A percentile compares a stretch with the other conserved stretches of the same genome.
phyloP scores from a whole-genome alignment of 1,284 basidiomycete genomes.

The Ganoderma lingzhi region DNA sequence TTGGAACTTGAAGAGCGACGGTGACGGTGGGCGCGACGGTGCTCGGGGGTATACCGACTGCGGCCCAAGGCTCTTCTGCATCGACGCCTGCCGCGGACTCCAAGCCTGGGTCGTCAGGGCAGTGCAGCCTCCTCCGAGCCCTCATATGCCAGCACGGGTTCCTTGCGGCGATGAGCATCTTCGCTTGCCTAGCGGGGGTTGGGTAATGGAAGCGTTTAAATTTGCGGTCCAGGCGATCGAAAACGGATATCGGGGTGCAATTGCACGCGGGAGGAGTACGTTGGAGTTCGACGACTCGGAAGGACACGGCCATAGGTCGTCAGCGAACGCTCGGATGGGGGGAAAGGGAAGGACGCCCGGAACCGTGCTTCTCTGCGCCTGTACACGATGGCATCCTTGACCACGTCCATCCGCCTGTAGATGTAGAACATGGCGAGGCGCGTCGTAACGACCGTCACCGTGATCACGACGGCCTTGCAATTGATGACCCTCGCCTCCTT shows the following conservation, averaged over 20 bases:
- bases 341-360: not conserved
- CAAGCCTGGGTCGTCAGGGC: not conserved
- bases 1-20: not conserved
- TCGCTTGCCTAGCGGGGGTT: conserved; percentile 5
- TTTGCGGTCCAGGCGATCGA: not conserved
- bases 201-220: too few species aligned
- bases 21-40: not conserved
- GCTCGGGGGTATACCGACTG: not conserved
- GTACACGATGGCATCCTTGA: conserved; percentile 78
- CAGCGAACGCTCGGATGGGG: not conserved
- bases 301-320: conserved; percentile 29
- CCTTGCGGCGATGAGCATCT: conserved; percentile 8
- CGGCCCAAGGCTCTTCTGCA: not conserved
- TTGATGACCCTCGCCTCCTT: conserved; percentile 51
- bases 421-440: conserved; percentile 86
- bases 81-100: not conserved
- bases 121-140: not conserved
- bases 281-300: too few species aligned
- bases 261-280: not conserved
- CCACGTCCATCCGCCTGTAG: conserved; percentile 74
- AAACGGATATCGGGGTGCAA: not conserved
- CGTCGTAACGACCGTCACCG: conserved; percentile 74
- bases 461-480: conserved; percentile 62
- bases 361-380: conserved; percentile 54
- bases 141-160: not conserved